Percentiles rank a stretch among this genome's conserved stretches.
Conservation (phyloP, 495 filamentous ascomycete genomes). For the Neurospora africana region DNA sequence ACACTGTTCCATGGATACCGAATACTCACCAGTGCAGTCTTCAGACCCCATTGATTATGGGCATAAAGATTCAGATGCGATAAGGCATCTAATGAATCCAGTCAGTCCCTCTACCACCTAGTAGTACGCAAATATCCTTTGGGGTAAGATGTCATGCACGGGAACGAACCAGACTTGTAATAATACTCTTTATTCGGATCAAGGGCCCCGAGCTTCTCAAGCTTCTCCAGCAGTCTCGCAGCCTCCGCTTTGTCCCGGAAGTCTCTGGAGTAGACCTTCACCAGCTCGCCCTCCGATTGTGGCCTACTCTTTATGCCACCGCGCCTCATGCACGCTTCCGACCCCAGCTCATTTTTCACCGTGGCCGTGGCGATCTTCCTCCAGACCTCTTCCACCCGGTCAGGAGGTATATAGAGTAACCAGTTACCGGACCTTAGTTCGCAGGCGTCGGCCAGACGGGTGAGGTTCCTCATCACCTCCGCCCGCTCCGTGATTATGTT, state of each 20-base stretch:
- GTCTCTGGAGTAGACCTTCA: conserved; percentile 70
- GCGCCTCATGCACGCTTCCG: conserved; percentile 57
- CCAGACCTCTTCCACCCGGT: conserved; percentile 56
- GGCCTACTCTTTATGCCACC: conserved; percentile 22
- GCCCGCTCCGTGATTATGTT: conserved; percentile 42
- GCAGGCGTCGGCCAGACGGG: conserved; percentile 37
- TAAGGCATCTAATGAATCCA: not conserved
- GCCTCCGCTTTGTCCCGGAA: conserved; percentile 60
- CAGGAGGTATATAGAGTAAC: conserved; percentile 62
- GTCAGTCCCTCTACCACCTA: not conserved
- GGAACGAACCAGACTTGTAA: conserved; percentile 56
- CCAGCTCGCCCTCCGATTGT: conserved; percentile 29
- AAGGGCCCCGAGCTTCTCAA: conserved; percentile 52
- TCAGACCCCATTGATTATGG: not conserved
- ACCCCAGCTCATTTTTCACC: conserved; percentile 53
- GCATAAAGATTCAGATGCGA: not conserved
- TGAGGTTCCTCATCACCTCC: conserved; percentile 42
- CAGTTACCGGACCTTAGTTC: conserved; percentile 37
- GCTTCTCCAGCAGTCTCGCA: conserved; percentile 47
- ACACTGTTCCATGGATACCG: not conserved
- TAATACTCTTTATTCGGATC: conserved; percentile 46
- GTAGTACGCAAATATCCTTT: not conserved
- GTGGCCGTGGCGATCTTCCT: conserved; percentile 50
- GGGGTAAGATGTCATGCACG: not conserved
- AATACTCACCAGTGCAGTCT: not conserved